Percentiles rank a stretch among this genome's conserved stretches.
Evolutionary conservation across 176 grass and related monocot species (phyloP).

Genomic region (Avena atlantica): DNA sequence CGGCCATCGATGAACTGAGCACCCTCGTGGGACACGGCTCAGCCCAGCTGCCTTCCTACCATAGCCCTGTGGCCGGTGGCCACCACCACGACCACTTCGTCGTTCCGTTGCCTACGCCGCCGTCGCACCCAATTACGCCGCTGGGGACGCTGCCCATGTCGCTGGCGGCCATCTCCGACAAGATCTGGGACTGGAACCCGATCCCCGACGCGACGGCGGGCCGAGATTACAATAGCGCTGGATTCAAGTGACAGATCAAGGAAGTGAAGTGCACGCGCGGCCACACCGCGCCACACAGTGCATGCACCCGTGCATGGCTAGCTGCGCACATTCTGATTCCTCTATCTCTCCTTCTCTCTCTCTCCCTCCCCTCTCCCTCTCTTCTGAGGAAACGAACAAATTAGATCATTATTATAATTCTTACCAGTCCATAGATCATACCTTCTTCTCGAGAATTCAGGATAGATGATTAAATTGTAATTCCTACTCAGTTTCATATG

Average conservation of each 20-base stretch:
- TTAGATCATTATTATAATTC: slow-evolving; percentile 34
- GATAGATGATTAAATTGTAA: slow-evolving; percentile 47
- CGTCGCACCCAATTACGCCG: slow-evolving; percentile 39
- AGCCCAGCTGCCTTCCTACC: slow-evolving; percentile 14
- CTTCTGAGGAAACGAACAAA: slow-evolving; percentile 44
- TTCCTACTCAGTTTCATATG: slow-evolving; percentile 49
- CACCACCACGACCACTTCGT: slow-evolving; percentile 55
- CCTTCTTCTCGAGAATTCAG: slow-evolving; percentile 26
- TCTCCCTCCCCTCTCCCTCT: slow-evolving; percentile 14
- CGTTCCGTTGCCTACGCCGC: slow-evolving; percentile 35
- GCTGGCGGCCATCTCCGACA: slow-evolving; percentile 70
- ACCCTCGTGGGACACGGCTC: slow-evolving; percentile 55
- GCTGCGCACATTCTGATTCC: neutral
- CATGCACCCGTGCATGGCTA: slow-evolving; percentile 32
- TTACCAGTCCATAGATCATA: slow-evolving; percentile 38
- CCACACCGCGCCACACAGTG: slow-evolving; percentile 22
- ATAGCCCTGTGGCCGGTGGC: neutral
- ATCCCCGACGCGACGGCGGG: slow-evolving; percentile 49
- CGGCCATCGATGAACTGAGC: slow-evolving; percentile 76
- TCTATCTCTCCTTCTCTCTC: neutral
- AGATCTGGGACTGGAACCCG: slow-evolving; percentile 93
- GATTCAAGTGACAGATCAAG: slow-evolving; percentile 67
- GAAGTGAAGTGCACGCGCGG: neutral
- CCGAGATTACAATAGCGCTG: slow-evolving; percentile 56
- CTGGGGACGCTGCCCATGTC: slow-evolving; percentile 58